These are phyloP conservation scores for Xylariaceae sp. DNA, from an alignment of 2,329 filamentous ascomycete species.

Conservation along the genomic window DNA sequence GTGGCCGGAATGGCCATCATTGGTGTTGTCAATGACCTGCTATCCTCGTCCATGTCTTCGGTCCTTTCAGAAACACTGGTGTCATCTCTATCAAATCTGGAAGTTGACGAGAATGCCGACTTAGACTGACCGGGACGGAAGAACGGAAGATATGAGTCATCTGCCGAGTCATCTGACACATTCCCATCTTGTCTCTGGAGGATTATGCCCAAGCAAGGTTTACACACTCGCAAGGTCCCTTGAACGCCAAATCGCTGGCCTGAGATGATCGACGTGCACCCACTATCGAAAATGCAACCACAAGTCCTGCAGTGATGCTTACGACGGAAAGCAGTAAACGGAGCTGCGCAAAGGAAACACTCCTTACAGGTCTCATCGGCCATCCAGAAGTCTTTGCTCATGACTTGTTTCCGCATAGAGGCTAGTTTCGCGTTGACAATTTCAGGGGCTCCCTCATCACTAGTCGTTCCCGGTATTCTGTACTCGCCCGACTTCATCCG, in stretches of 20 bases:
- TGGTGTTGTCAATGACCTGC: slow-evolving; percentile 62
- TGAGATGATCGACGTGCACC: slow-evolving; percentile 90
- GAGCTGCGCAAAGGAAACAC: slow-evolving; percentile 87
- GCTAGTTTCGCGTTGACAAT: slow-evolving; percentile 63
- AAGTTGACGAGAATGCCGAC: slow-evolving; percentile 39
- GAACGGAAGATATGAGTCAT: slow-evolving; percentile 70
- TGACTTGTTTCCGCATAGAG: slow-evolving; percentile 80
- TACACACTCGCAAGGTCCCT: slow-evolving; percentile 85
- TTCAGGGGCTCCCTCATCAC: slow-evolving; percentile 59
- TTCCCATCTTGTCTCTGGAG: slow-evolving; percentile 88
- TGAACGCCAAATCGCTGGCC: slow-evolving; percentile 86
- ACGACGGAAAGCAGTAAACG: slow-evolving; percentile 89
- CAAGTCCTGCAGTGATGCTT: slow-evolving; percentile 97
- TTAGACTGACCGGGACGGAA: slow-evolving; percentile 59
- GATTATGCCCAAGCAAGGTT: slow-evolving; percentile 88
- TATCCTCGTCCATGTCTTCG: slow-evolving; percentile 49
- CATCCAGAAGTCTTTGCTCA: slow-evolving; percentile 99
- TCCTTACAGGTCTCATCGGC: slow-evolving; percentile 97
- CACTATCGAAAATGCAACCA: slow-evolving; percentile 97
- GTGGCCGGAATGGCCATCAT: slow-evolving; percentile 73
- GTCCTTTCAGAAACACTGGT: slow-evolving; percentile 45
- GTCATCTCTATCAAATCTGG: slow-evolving; percentile 45
- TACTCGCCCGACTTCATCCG: slow-evolving; percentile 49
- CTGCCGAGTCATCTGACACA: slow-evolving; percentile 82
- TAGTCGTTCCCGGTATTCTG: slow-evolving; percentile 59